phyloP scores from a whole-genome alignment of 805 yeast species.

The Monosporozyma aquatica region DNA sequence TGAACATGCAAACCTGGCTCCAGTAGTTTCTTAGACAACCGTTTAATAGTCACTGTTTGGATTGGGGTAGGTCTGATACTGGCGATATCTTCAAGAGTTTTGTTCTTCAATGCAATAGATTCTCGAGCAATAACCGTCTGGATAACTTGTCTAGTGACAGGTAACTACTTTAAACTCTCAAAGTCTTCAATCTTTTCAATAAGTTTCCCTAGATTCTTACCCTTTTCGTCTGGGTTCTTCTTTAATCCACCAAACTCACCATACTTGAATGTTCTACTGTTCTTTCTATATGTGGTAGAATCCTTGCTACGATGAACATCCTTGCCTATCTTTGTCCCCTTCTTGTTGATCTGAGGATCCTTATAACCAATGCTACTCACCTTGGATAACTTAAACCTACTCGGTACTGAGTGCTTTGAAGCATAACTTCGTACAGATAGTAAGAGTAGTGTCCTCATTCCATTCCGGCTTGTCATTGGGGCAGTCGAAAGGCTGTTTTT shows the following conservation, averaged over 20 bases:
- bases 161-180: conserved; percentile 56
- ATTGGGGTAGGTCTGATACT: conserved; percentile 59
- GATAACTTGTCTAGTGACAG: conserved; percentile 55
- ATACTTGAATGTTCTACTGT: conserved; percentile 24
- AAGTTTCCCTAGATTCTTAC: conserved; percentile 29
- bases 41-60: conserved; percentile 62
- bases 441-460: too few species aligned
- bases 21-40: conserved; percentile 27
- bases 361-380: neutral
- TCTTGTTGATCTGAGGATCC: neutral
- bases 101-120: conserved; percentile 31
- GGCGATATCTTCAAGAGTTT: neutral
- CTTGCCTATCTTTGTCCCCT: neutral
- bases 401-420: neutral
- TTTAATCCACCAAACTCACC: conserved; percentile 44
- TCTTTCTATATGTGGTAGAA: neutral
- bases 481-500: too few species aligned
- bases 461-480: too few species aligned
- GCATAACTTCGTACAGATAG: neutral
- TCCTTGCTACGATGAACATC: neutral
- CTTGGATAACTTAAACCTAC: conserved; percentile 1
- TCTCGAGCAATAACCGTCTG: conserved; percentile 42
- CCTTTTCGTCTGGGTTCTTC: conserved; percentile 28
- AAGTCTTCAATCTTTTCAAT: conserved; percentile 52
- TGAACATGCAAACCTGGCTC: conserved; percentile 44